Conservation (phyloP, 352 stramenopile genomes). For the Halophytophthora polymorphica region DNA sequence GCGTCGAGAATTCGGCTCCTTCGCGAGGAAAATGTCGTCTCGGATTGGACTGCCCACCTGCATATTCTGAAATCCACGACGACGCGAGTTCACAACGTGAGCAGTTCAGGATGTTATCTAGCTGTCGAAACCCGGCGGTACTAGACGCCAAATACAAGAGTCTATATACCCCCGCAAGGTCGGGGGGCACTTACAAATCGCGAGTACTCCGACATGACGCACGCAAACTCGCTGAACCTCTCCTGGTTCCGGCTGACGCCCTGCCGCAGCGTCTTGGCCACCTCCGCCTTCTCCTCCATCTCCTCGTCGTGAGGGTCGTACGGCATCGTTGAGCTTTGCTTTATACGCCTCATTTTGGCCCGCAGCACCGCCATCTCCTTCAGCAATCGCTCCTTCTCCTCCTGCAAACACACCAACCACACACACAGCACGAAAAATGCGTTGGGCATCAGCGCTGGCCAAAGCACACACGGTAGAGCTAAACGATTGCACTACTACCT, state of each 20-base stretch:
- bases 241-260: slow-evolving; percentile 18
- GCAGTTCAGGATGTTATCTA: not conserved
- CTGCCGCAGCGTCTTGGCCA: slow-evolving; percentile 8
- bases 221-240: slow-evolving; percentile 20
- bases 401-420: slow-evolving; percentile 4
- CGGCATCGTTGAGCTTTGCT: slow-evolving; percentile 6
- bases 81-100: slow-evolving; percentile 2
- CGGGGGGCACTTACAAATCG: slow-evolving; percentile 18
- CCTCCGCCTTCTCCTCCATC: slow-evolving; percentile 6
- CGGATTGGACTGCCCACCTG: slow-evolving; percentile 29
- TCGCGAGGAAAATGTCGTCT: slow-evolving; percentile 24
- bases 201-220: slow-evolving; percentile 36
- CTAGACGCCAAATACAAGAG: not conserved
- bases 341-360: slow-evolving; percentile 24
- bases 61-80: slow-evolving; percentile 15
- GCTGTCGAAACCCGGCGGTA: too few species aligned
- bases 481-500: slow-evolving; percentile 3
- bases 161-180: not conserved
- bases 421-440: not conserved
- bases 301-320: slow-evolving; percentile 12
- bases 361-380: slow-evolving; percentile 21
- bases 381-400: slow-evolving; percentile 28
- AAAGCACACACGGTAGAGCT: too few species aligned
- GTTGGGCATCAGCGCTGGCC: too few species aligned
- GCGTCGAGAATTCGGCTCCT: slow-evolving; percentile 15